Percentiles rank a stretch among this genome's conserved stretches.
Evolutionary conservation across 148 eudicot species (phyloP).

Genomic region (Suaeda aralocaspica): DNA sequence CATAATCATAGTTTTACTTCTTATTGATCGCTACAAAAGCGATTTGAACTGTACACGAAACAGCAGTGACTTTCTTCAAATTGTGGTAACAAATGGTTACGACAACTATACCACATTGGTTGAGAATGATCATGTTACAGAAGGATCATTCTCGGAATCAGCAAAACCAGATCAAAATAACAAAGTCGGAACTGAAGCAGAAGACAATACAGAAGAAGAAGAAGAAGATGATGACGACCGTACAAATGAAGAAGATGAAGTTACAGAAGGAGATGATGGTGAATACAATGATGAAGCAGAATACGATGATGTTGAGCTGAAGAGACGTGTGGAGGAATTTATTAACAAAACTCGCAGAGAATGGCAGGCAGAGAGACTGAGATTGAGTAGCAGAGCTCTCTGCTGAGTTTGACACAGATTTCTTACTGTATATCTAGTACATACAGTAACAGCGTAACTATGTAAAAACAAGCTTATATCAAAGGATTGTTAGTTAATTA

Average conservation of each 20-base stretch:
- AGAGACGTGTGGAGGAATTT: slow-evolving; percentile 59
- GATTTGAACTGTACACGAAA: not conserved
- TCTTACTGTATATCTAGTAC: too few species aligned
- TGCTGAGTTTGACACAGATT: too few species aligned
- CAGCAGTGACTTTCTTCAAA: not conserved
- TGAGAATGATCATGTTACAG: not conserved
- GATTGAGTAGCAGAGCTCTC: not conserved
- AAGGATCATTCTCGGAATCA: not conserved
- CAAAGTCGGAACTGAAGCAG: not conserved
- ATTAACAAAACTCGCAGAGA: slow-evolving; percentile 51
- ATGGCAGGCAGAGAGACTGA: slow-evolving; percentile 63
- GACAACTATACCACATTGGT: not conserved
- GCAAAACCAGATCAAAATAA: not conserved
- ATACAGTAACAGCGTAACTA: too few species aligned
- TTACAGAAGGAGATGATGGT: not conserved
- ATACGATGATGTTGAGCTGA: slow-evolving; percentile 54
- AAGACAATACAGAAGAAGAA: not conserved
- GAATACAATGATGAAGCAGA: not conserved
- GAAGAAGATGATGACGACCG: not conserved
- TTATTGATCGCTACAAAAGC: slow-evolving; percentile 30
- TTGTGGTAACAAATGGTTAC: not conserved
- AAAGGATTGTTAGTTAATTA: too few species aligned
- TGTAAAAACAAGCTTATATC: too few species aligned
- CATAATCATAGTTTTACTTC: slow-evolving; percentile 48
- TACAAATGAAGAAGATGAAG: not conserved